phyloP scores from a whole-genome alignment of 2,329 filamentous ascomycete genomes.

The Camptophora hylomeconis region DNA sequence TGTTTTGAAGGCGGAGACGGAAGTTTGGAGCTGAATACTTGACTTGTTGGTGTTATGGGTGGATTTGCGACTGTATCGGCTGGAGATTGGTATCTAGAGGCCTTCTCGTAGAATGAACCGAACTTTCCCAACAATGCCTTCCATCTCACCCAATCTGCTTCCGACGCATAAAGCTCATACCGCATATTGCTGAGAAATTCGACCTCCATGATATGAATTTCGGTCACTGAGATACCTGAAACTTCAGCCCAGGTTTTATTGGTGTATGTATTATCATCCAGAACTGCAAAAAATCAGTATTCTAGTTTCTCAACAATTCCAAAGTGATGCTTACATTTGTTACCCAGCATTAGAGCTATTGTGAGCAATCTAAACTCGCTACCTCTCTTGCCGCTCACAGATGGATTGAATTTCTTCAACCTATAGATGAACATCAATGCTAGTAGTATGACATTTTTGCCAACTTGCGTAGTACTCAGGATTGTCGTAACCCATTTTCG shows the following conservation, averaged over 20 bases:
- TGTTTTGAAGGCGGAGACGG: slow-evolving; percentile 16
- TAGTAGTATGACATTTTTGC: slow-evolving; percentile 84
- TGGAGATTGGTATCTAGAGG: slow-evolving; percentile 37
- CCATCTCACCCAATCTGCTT: slow-evolving; percentile 79
- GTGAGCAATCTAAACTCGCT: slow-evolving; percentile 90
- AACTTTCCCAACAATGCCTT: slow-evolving; percentile 71
- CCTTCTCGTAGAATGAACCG: slow-evolving; percentile 66
- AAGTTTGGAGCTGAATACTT: slow-evolving; percentile 23
- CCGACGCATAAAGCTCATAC: slow-evolving; percentile 79
- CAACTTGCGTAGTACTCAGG: slow-evolving; percentile 86
- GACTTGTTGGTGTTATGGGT: slow-evolving; percentile 18
- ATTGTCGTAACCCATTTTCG: slow-evolving; percentile 89
- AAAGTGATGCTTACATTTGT: too few species aligned
- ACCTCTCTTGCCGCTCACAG: slow-evolving; percentile 77
- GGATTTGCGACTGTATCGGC: slow-evolving; percentile 14
- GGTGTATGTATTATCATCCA: slow-evolving; percentile 98
- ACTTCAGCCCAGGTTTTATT: slow-evolving; percentile 99
- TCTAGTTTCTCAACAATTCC: neutral
- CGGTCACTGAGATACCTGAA: slow-evolving; percentile 79
- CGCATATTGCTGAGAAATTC: slow-evolving; percentile 98
- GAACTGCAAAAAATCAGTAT: slow-evolving; percentile 39
- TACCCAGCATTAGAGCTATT: slow-evolving; percentile 91
- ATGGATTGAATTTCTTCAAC: slow-evolving; percentile 78
- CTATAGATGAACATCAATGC: slow-evolving; percentile 88
- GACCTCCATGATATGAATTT: slow-evolving; percentile 99